Conservation (phyloP, 768 basidiomycete genomes). For the Mycena capillaripes region DNA sequence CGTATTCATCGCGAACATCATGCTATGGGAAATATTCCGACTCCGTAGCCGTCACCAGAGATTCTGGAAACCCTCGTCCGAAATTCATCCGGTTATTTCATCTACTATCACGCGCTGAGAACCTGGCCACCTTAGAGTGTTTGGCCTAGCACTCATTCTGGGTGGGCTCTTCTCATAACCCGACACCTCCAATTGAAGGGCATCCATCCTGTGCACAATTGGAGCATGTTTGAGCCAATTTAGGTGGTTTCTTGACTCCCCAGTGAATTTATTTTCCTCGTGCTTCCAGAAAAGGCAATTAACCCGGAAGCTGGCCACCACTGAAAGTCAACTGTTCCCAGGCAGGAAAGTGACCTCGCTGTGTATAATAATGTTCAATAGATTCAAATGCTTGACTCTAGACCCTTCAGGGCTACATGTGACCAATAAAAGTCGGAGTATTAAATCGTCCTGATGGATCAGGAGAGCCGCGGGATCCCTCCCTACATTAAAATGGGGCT, state of each 20-base stretch:
- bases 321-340: too few relatives aligned
- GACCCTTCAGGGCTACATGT: neutral
- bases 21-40: neutral
- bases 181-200: too few relatives aligned
- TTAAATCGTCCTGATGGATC: neutral
- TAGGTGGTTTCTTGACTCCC: too few relatives aligned
- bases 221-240: too few relatives aligned
- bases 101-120: neutral
- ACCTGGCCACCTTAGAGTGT: too few relatives aligned
- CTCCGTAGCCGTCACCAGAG: neutral
- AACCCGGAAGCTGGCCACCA: too few relatives aligned
- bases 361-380: neutral
- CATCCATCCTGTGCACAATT: too few relatives aligned
- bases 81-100: constrained; percentile 10
- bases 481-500: neutral
- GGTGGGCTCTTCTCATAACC: too few relatives aligned
- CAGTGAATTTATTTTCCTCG: too few relatives aligned
- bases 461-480: neutral
- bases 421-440: neutral
- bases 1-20: constrained; percentile 4
- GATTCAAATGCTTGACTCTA: neutral
- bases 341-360: too few relatives aligned
- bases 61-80: neutral
- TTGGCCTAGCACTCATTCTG: too few relatives aligned
- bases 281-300: too few relatives aligned